phyloP scores from a whole-genome alignment of 208 protist species.

The Acanthamoeba sp. region DNA sequence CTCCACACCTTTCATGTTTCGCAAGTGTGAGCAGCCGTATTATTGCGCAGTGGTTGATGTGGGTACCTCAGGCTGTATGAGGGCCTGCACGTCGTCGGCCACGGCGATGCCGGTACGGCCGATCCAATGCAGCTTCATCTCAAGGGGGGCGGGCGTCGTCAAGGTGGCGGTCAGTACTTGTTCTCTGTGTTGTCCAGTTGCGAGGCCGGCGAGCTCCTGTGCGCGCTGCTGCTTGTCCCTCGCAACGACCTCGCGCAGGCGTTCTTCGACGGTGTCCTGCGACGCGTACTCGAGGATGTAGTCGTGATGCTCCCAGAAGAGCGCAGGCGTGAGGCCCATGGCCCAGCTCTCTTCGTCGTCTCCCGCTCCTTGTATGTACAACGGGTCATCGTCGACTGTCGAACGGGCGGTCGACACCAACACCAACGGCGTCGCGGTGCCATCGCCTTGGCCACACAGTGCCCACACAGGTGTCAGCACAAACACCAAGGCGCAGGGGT shows the following conservation, averaged over 20 bases:
- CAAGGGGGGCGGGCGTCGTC: neutral
- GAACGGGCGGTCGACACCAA: slow-evolving; percentile 8
- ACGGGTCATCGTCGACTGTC: neutral
- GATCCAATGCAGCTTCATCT: slow-evolving; percentile 1
- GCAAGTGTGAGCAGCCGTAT: no score
- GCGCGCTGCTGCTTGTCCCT: neutral
- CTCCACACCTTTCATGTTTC: neutral
- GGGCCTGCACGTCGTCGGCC: neutral
- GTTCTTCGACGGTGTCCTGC: slow-evolving; percentile 31
- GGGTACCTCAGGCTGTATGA: neutral
- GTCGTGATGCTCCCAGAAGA: slow-evolving; percentile 67
- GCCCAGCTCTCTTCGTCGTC: slow-evolving; percentile 69
- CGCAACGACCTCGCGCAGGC: neutral
- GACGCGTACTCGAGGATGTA: slow-evolving; percentile 42
- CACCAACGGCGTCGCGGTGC: slow-evolving; percentile 9
- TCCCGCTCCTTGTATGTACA: slow-evolving; percentile 62
- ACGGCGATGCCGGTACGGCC: neutral
- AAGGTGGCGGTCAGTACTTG: neutral
- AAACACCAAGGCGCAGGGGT: neutral
- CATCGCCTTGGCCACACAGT: neutral
- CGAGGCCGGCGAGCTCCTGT: neutral
- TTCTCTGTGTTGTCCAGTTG: neutral
- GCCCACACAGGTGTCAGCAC: neutral
- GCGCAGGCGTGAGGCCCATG: slow-evolving; percentile 33
- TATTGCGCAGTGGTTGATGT: no score